phyloP scores from a whole-genome alignment of 305 asterid species.

The Lippia alba region DNA sequence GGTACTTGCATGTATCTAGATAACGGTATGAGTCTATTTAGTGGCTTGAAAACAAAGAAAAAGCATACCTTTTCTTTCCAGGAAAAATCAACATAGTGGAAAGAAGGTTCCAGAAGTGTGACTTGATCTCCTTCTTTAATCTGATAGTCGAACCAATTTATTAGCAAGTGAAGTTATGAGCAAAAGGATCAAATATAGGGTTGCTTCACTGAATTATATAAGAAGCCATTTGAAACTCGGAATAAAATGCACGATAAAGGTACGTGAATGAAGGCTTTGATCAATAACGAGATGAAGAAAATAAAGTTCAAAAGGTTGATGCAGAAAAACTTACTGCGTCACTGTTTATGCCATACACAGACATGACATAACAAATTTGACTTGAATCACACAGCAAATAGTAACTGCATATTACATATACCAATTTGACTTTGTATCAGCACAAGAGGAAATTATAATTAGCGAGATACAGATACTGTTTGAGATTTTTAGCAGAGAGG shows the following conservation, averaged over 20 bases:
- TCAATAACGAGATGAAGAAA: background rate
- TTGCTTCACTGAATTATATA: constrained; percentile 10
- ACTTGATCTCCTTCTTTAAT: constrained; percentile 88
- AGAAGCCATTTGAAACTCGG: constrained; percentile 12
- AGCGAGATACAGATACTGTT: background rate
- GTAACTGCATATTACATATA: constrained; percentile 55
- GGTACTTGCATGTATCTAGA: constrained; percentile 3
- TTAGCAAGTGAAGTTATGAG: constrained; percentile 23
- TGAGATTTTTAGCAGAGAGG: constrained; percentile 17
- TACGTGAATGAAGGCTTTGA: background rate
- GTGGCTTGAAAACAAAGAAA: constrained; percentile 12
- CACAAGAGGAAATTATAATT: background rate
- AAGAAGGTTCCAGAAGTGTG: constrained; percentile 75
- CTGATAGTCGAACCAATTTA: constrained; percentile 44
- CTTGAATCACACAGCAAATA: constrained; percentile 82
- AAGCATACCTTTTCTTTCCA: constrained; percentile 82
- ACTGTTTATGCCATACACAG: constrained; percentile 70
- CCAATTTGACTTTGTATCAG: constrained; percentile 15
- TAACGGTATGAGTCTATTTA: background rate
- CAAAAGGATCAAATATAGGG: background rate
- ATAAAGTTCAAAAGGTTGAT: constrained; percentile 7
- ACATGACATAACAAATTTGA: constrained; percentile 66
- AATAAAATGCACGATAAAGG: background rate
- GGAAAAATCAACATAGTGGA: constrained; percentile 60
- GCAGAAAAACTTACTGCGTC: constrained; percentile 68